Conservation (phyloP, 768 basidiomycete genomes). For the Cystofilobasidium bisporidii region DNA sequence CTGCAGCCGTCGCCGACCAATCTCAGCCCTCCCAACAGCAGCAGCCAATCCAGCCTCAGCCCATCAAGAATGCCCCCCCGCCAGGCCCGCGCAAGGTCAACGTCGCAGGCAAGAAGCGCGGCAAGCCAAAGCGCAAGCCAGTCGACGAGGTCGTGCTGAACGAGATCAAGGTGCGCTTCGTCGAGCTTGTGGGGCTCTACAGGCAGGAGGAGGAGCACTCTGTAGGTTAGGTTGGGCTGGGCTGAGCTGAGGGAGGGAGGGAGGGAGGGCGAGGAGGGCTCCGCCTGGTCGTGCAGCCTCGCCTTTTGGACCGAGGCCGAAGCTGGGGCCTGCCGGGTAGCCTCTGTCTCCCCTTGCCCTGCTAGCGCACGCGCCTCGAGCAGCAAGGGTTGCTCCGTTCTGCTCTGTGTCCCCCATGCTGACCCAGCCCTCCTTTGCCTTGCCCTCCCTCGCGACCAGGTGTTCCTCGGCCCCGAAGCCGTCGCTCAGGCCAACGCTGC, state of each 20-base stretch:
- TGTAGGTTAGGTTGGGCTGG: too few species aligned
- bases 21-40: not conserved
- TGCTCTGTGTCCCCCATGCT: too few species aligned
- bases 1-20: not conserved
- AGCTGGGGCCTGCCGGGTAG: too few species aligned
- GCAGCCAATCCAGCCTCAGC: not conserved
- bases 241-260: too few species aligned
- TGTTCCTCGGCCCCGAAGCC: constrained; percentile 4
- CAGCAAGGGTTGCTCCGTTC: too few species aligned
- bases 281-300: too few species aligned
- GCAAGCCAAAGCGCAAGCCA: constrained; percentile 8
- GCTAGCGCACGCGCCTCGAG: too few species aligned
- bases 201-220: too few species aligned
- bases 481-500: not conserved
- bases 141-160: constrained; percentile 20
- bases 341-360: too few species aligned
- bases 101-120: constrained; percentile 2
- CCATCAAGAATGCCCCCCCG: not conserved
- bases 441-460: not conserved
- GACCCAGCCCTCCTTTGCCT: not conserved
- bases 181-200: too few species aligned
- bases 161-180: constrained; percentile 10
- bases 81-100: constrained; percentile 1
- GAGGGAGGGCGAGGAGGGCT: too few species aligned
- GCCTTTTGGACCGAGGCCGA: too few species aligned